These are phyloP conservation scores for Fusarium algeriense DNA, from an alignment of 2,329 filamentous ascomycete genomes.

Conservation along the genomic window DNA sequence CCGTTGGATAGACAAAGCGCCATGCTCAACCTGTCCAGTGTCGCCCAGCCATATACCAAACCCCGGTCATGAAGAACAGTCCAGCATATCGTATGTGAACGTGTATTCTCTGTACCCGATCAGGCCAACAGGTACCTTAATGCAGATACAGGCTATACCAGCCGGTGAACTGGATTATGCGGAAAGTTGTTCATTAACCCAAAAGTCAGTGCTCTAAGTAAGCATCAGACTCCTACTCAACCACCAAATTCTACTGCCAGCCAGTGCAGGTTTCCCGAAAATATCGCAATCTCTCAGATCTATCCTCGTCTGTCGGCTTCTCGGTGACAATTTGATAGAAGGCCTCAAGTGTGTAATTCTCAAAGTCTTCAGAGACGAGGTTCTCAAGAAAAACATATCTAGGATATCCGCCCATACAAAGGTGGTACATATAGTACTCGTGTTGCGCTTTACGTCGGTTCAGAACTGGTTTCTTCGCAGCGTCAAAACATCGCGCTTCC, in stretches of 20 bases:
- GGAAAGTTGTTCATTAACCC: not conserved
- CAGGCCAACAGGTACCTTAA: too few species aligned
- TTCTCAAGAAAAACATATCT: not conserved
- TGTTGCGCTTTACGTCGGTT: not conserved
- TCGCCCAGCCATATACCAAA: too few species aligned
- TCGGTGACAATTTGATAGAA: not conserved
- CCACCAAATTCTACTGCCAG: not conserved
- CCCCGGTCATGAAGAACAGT: too few species aligned
- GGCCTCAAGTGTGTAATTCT: not conserved
- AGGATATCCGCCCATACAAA: too few species aligned
- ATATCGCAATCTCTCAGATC: not conserved
- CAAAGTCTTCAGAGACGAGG: not conserved
- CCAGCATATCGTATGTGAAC: too few species aligned
- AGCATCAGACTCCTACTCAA: not conserved
- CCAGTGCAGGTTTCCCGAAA: rapidly evolving
- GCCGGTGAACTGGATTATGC: too few species aligned
- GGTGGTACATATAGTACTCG: not conserved
- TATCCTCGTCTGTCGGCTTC: not conserved
- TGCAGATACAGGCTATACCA: too few species aligned
- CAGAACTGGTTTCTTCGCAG: not conserved
- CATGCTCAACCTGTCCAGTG: too few species aligned
- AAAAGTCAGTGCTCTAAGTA: not conserved
- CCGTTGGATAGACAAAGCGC: too few species aligned
- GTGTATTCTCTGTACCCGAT: too few species aligned
- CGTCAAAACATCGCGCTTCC: not conserved